Base-by-base conservation (phyloP, 2,329 filamentous ascomycete species). In the Ascochyta fabae region DNA sequence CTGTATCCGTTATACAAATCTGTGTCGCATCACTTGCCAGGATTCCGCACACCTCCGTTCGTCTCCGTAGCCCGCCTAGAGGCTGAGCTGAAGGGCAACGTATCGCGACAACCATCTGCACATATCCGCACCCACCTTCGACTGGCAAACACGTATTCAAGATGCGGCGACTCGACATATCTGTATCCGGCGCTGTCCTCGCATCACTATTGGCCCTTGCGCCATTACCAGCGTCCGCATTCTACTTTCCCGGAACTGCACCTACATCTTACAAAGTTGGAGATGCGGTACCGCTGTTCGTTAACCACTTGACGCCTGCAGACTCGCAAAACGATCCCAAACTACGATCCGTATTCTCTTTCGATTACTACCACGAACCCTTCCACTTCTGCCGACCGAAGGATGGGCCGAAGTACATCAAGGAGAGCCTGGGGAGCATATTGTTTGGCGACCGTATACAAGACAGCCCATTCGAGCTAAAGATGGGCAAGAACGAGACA, bases 371-470 rank as follows among this genome's bases (percentile, higher is more conserved):
- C 75, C 87, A 95, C 68, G 85, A 88, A 6, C 84, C 84, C 3
- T 96, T 99, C 77, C 87, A 90, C 71, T 96, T 97, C 81, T 99
- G 95, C 77, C 80, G 84, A 66, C 95, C 94, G 2, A 80, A 89
- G 52, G 87, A 83, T 58, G 91, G 91, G 2, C 88, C 92, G 8
- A 77, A 93, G 73, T 85, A 90, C 79, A 86, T 96, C 22, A 88
- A 91, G 36, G 95, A 97, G 79, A 95, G 91, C 62, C 78, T 99
- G 61, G 95, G 95, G 23, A 97, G 94, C 81, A 99, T 99, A 72
- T 79, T 99, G 47, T 99, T 99, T 68, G 95, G 95, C 65, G 95
- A 99, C 78, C 87, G 95, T 53, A 99, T 99, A 79, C 92, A 92
- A 79, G 96, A 92, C n/a, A 98, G 94, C 33, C 91, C 94, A 0